phyloP scores from a whole-genome alignment of 2,329 filamentous ascomycete genomes.

The Fusarium devonianum region DNA sequence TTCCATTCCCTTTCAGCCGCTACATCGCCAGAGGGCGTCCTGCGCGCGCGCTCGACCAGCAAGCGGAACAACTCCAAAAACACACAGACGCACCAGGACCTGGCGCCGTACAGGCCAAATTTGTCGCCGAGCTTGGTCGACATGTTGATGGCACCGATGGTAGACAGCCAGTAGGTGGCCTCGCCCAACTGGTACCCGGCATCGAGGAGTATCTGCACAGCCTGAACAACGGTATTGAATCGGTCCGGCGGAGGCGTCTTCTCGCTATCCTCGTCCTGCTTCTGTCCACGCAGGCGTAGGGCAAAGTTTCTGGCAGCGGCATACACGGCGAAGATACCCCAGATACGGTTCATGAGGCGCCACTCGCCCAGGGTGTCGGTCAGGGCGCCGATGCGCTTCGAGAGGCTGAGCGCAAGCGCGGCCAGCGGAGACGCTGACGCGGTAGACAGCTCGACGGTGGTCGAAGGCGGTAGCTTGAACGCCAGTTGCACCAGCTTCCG shows the following conservation, averaged over 20 bases:
- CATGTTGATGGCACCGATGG: constrained; percentile 73
- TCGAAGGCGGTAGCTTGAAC: constrained; percentile 58
- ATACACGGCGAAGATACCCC: constrained; percentile 78
- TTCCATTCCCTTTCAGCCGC: constrained; percentile 52
- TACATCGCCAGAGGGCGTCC: constrained; percentile 46
- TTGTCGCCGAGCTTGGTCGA: constrained; percentile 62
- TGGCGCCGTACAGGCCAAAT: constrained; percentile 75
- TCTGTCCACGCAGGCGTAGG: constrained; percentile 40
- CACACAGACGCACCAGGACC: constrained; percentile 83
- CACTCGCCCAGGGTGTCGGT: constrained; percentile 73
- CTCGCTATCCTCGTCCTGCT: constrained; percentile 48
- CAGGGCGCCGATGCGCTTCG: constrained; percentile 65
- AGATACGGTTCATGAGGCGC: constrained; percentile 77
- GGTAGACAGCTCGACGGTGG: constrained; percentile 55
- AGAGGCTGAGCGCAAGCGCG: constrained; percentile 56
- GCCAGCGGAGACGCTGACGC: constrained; percentile 50
- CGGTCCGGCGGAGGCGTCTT: constrained; percentile 42
- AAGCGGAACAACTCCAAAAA: constrained; percentile 77
- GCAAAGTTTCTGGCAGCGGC: constrained; percentile 66
- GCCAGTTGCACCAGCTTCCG: constrained; percentile 61
- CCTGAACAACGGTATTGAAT: constrained; percentile 61
- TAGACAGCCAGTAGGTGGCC: constrained; percentile 79
- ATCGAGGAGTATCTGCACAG: constrained; percentile 72
- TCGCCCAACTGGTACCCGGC: constrained; percentile 80
- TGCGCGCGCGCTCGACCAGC: constrained; percentile 53